Evolutionary conservation across 2,329 filamentous ascomycete genomes (phyloP).

Genomic region (Penicillium sp.): DNA sequence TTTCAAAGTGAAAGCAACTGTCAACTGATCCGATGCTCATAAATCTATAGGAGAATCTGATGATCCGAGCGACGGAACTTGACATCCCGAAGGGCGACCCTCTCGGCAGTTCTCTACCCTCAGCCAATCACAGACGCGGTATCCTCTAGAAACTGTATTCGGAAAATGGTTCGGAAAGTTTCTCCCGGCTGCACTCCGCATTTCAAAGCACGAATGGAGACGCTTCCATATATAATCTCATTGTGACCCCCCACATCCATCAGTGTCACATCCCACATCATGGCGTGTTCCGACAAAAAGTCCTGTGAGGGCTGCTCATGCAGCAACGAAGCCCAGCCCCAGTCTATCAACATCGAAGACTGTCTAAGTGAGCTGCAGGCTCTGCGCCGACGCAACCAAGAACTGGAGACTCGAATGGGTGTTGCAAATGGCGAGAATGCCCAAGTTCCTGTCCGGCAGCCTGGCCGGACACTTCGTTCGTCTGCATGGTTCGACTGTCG

Average conservation of each 20-base stretch:
- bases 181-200: constrained; percentile 2
- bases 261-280: background rate
- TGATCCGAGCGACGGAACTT: constrained; percentile 7
- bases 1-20: background rate
- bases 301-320: constrained; percentile 40
- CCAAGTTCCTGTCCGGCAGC: constrained; percentile 30
- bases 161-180: constrained; percentile 6
- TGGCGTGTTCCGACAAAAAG: constrained; percentile 20
- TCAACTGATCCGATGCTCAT: too few species aligned
- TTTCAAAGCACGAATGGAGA: constrained; percentile 10
- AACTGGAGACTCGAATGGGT: constrained; percentile 29
- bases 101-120: constrained; percentile 8
- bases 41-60: background rate
- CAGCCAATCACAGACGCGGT: background rate
- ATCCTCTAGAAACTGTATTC: background rate
- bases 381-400: constrained; percentile 39
- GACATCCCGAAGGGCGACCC: constrained; percentile 9
- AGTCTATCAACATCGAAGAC: constrained; percentile 41
- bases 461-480: constrained; percentile 41
- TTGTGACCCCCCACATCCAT: background rate
- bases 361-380: constrained; percentile 42
- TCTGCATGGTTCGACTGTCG: constrained; percentile 48
- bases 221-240: constrained; percentile 6
- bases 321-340: constrained; percentile 17
- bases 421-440: constrained; percentile 27